A percentile compares a stretch with the other conserved stretches of the same genome.
phyloP scores from a whole-genome alignment of 2,329 filamentous ascomycete species.

The Neonectria ditissima region DNA sequence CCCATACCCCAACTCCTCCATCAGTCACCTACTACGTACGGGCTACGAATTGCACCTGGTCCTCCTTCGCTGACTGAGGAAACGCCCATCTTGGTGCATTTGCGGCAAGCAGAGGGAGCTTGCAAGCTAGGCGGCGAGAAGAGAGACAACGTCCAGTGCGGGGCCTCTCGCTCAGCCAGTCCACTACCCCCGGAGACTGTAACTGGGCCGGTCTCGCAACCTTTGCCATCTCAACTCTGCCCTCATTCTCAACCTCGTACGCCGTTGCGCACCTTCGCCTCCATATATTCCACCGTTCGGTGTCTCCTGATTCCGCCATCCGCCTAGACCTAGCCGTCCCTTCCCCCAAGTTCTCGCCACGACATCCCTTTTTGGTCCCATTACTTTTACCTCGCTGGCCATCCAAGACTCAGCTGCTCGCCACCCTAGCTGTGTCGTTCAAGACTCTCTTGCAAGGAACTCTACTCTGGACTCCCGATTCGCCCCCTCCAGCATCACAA shows the following conservation, averaged over 20 bases:
- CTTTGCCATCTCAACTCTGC: constrained; percentile 36
- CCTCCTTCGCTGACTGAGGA: constrained; percentile 37
- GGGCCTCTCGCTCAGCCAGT: constrained; percentile 37
- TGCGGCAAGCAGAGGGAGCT: constrained; percentile 36
- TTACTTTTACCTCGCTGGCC: not conserved
- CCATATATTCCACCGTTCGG: constrained; percentile 5
- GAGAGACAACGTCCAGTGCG: constrained; percentile 46
- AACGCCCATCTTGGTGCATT: constrained; percentile 38
- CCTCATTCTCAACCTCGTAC: constrained; percentile 35
- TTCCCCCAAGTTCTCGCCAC: not conserved
- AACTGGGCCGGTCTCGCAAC: constrained; percentile 40
- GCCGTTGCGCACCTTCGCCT: constrained; percentile 23
- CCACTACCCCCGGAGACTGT: constrained; percentile 36
- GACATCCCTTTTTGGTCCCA: not conserved
- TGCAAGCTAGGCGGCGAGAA: constrained; percentile 40
- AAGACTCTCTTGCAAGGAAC: not conserved
- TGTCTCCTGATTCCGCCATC: not conserved
- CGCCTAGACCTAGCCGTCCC: not conserved
- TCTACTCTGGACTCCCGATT: not conserved
- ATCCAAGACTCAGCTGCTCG: not conserved
- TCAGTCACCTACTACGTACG: constrained; percentile 31
- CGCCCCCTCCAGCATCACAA: not conserved
- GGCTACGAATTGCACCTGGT: constrained; percentile 29
- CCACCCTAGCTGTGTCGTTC: not conserved
- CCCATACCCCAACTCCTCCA: constrained; percentile 39